Conservation (phyloP, 495 filamentous ascomycete species). For the Penicillium macrosclerotiorum region DNA sequence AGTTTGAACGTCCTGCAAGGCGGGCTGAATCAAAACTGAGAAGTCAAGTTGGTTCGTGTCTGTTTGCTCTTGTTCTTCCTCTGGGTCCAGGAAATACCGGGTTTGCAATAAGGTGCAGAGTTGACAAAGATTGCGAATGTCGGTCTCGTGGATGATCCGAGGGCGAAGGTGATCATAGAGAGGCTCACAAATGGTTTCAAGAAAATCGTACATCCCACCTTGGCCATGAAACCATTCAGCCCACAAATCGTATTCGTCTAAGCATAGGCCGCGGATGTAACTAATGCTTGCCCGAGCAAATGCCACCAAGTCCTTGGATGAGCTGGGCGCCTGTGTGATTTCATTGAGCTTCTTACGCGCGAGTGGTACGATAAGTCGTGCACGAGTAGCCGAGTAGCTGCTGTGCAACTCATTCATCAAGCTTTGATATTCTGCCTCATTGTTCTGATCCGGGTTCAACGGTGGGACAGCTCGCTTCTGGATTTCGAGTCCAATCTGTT, state of each 20-base stretch:
- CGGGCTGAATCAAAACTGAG: conserved; percentile 61
- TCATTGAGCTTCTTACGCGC: conserved; percentile 62
- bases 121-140: conserved; percentile 74
- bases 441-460: conserved; percentile 57
- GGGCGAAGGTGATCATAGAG: conserved; percentile 72
- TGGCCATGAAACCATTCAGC: conserved; percentile 72
- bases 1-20: conserved; percentile 71
- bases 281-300: conserved; percentile 70
- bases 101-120: conserved; percentile 78
- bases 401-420: conserved; percentile 66
- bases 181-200: conserved; percentile 71
- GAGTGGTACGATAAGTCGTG: conserved; percentile 59
- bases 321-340: conserved; percentile 62
- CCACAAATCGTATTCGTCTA: conserved; percentile 75
- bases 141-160: conserved; percentile 67
- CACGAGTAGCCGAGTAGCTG: conserved; percentile 58
- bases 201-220: conserved; percentile 65
- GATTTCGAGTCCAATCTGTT: conserved; percentile 64
- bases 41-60: conserved; percentile 64
- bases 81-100: conserved; percentile 72
- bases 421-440: conserved; percentile 65
- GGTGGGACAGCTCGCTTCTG: conserved; percentile 64
- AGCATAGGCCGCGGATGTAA: conserved; percentile 66
- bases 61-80: conserved; percentile 61
- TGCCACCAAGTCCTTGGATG: conserved; percentile 64